These are phyloP conservation scores for Pelargonium nanum DNA, from an alignment of 345 rosid genomes.

Conservation along the genomic window DNA sequence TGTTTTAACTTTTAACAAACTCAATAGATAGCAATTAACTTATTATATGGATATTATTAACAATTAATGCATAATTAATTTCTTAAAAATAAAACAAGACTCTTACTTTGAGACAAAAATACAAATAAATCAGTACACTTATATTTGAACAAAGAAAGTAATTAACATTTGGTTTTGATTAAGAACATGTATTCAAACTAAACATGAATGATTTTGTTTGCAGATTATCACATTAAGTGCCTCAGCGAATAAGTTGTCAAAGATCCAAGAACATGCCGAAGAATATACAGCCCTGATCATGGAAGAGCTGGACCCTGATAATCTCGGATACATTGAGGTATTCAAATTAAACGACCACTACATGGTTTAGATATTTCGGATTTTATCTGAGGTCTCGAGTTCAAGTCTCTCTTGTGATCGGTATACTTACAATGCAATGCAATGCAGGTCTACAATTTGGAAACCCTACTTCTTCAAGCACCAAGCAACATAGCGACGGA, in stretches of 20 bases:
- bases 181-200: background rate
- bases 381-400: no score
- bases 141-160: background rate
- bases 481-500: conserved; percentile 40
- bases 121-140: background rate
- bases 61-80: no score
- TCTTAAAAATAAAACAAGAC: no score
- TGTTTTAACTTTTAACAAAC: no score
- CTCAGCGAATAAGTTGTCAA: conserved; percentile 63
- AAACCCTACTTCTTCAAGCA: conserved; percentile 60
- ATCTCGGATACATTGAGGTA: conserved; percentile 71
- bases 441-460: conserved; percentile 52
- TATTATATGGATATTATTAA: background rate
- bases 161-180: background rate
- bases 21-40: background rate
- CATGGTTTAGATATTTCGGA: background rate
- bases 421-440: background rate
- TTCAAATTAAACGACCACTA: background rate
- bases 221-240: conserved; percentile 79
- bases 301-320: conserved; percentile 74
- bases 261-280: conserved; percentile 53
- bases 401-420: background rate
- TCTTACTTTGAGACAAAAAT: no score
- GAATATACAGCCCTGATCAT: conserved; percentile 81
- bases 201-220: background rate